Conservation (phyloP, 1,284 basidiomycete species). For the Papiliotrema flavescens region DNA sequence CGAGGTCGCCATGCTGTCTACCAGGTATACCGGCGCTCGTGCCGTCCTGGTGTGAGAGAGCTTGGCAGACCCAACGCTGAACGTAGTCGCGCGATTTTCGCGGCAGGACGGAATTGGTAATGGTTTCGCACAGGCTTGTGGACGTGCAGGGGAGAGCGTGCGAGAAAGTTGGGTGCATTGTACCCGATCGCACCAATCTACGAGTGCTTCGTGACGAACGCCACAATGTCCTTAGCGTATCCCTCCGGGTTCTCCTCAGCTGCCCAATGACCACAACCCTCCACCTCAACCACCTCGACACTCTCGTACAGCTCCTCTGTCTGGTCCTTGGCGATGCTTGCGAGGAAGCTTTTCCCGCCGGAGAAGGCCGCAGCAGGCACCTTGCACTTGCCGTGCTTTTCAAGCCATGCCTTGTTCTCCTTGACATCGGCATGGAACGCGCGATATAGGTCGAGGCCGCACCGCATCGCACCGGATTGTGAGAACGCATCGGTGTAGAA, state of each 20-base stretch:
- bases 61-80: no score
- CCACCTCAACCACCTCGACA: conserved; percentile 13
- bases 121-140: no score
- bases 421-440: conserved; percentile 19
- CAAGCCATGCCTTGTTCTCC: conserved; percentile 12
- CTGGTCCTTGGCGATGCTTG: conserved; percentile 14
- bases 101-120: no score
- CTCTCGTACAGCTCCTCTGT: conserved; percentile 20
- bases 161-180: no score
- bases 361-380: conserved; percentile 18
- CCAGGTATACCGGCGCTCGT: no score
- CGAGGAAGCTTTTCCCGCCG: conserved; percentile 16
- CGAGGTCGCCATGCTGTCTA: no score
- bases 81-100: no score
- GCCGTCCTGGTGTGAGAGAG: no score
- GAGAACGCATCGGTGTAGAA: conserved; percentile 14
- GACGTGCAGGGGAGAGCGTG: no score
- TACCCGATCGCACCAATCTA: no score
- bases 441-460: conserved; percentile 26
- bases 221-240: conserved; percentile 9
- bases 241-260: conserved; percentile 27
- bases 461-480: conserved; percentile 20
- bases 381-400: conserved; percentile 9
- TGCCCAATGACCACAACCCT: conserved; percentile 21
- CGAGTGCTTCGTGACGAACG: conserved; percentile 8